Evolutionary conservation across 331 rosid genomes (phyloP).

Genomic region (Prunus yedoensis): DNA sequence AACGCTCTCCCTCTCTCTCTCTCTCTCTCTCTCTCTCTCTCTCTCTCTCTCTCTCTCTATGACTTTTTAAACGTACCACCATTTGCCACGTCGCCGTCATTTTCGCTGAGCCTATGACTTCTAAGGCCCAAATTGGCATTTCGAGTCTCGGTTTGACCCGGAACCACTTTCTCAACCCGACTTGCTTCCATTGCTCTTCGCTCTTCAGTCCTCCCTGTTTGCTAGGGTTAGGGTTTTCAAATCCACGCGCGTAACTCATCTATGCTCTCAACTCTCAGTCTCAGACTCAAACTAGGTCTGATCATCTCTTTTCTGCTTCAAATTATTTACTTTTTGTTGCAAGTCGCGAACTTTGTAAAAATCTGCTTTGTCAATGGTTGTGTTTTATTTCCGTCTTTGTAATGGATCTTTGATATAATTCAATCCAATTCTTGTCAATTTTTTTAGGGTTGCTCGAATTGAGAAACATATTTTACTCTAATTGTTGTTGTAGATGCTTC

Average conservation of each 20-base stretch:
- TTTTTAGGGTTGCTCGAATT: neutral
- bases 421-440: neutral
- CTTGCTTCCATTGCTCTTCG: neutral
- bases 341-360: neutral
- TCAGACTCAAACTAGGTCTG: neutral
- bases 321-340: neutral
- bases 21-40: too few species aligned
- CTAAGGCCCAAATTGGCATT: neutral
- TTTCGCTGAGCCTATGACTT: neutral
- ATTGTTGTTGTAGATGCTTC: neutral
- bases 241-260: neutral
- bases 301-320: neutral
- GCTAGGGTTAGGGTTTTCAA: neutral
- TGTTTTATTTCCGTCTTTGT: neutral
- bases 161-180: neutral
- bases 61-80: slow-evolving; percentile 12
- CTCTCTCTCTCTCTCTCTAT: neutral
- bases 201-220: neutral
- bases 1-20: neutral
- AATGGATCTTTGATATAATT: neutral
- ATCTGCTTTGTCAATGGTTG: too few species aligned
- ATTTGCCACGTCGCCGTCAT: slow-evolving; percentile 15
- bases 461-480: neutral
- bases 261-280: neutral
- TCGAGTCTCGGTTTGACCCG: neutral